Conservation (phyloP, 768 basidiomycete genomes). For the Amanita thiersii region DNA sequence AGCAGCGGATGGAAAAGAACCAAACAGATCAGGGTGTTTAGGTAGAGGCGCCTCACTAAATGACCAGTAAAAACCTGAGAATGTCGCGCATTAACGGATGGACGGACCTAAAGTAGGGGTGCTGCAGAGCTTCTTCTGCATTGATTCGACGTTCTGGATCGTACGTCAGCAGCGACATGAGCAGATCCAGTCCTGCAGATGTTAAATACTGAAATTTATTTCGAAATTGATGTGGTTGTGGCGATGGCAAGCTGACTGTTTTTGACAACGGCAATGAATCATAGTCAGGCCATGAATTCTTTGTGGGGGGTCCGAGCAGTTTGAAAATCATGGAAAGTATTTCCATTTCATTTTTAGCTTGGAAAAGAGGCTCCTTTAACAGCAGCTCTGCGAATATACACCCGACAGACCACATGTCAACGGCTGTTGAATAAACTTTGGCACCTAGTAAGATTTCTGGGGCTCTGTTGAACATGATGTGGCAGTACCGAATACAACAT, state of each 20-base stretch:
- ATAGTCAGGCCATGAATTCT: constrained; percentile 82
- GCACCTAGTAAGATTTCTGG: constrained; percentile 95
- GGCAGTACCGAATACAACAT: constrained; percentile 9
- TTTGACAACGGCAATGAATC: constrained; percentile 72
- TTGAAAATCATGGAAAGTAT: constrained; percentile 92
- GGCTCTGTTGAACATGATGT: constrained; percentile 43
- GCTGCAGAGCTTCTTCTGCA: constrained; percentile 84
- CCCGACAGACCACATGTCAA: constrained; percentile 98
- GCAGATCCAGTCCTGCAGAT: constrained; percentile 73
- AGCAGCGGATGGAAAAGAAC: constrained; percentile 92
- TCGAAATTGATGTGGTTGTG: constrained; percentile 69
- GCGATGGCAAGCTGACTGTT: constrained; percentile 65
- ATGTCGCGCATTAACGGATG: too few species aligned
- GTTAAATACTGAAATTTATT: constrained; percentile 85
- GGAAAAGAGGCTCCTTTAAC: constrained; percentile 93
- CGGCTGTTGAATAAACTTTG: constrained; percentile 87
- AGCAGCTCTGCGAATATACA: constrained; percentile 98
- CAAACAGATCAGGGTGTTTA: constrained; percentile 93
- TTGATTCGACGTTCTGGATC: constrained; percentile 82
- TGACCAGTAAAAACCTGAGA: neutral
- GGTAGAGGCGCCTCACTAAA: constrained; percentile 86
- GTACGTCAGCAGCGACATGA: constrained; percentile 78
- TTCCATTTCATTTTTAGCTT: constrained; percentile 93
- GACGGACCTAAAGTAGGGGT: constrained; percentile 84
- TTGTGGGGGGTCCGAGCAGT: constrained; percentile 89